phyloP scores from a whole-genome alignment of 805 yeast species.

The Yarrowia sp. region DNA sequence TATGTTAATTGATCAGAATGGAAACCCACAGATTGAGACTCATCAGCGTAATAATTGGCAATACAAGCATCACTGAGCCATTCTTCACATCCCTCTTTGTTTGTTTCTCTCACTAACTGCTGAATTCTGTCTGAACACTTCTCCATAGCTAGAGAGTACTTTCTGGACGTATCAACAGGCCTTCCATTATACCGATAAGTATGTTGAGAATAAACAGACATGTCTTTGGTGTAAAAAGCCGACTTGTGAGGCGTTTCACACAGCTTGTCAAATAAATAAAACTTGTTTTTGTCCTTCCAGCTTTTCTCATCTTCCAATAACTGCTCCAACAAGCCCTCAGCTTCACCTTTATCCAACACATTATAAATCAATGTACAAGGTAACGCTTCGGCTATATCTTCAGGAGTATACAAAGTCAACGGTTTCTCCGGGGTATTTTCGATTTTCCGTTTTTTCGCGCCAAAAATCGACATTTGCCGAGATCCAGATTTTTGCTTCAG shows the following conservation, averaged over 20 bases:
- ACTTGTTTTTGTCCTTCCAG: slow-evolving; percentile 46
- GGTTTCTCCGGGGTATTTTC: not conserved
- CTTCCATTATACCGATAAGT: slow-evolving; percentile 44
- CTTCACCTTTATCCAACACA: slow-evolving; percentile 52
- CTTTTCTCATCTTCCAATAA: slow-evolving; percentile 44
- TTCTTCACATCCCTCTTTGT: slow-evolving; percentile 35
- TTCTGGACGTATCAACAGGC: slow-evolving; percentile 34
- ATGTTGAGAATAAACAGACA: slow-evolving; percentile 30
- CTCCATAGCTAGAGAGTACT: slow-evolving; percentile 45
- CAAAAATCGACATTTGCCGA: not conserved
- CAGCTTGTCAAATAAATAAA: slow-evolving; percentile 60
- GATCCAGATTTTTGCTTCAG: no score
- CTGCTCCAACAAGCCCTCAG: slow-evolving; percentile 46
- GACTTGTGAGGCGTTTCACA: slow-evolving; percentile 60
- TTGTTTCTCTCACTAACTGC: slow-evolving; percentile 44
- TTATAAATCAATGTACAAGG: slow-evolving; percentile 53
- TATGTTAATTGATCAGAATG: slow-evolving; percentile 73
- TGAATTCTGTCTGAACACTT: slow-evolving; percentile 44
- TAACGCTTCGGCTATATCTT: slow-evolving; percentile 49
- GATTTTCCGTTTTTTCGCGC: not conserved
- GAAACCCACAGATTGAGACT: slow-evolving; percentile 59
- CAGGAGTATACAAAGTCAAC: slow-evolving; percentile 45
- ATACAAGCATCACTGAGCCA: slow-evolving; percentile 60
- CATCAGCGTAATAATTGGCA: slow-evolving; percentile 54
- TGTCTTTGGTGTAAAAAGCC: slow-evolving; percentile 41